These are phyloP conservation scores for Fusarium nanum DNA, from an alignment of 2,329 filamentous ascomycete species.

Conservation along the genomic window DNA sequence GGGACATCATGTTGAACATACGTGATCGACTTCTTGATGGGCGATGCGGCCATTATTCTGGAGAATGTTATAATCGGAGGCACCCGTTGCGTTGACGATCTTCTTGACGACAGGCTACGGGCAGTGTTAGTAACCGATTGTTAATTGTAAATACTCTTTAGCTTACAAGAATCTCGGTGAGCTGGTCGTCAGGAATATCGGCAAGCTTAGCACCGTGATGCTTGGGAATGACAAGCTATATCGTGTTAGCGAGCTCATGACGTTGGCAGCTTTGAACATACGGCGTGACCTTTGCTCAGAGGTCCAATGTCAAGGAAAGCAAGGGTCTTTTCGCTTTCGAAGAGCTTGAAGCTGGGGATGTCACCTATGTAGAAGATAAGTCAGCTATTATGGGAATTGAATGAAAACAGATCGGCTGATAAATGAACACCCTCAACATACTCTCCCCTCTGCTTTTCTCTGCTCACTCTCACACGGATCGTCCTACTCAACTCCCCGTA, in stretches of 20 bases:
- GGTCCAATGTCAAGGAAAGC: conserved; percentile 98
- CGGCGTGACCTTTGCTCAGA: conserved; percentile 87
- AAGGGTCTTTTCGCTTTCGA: conserved; percentile 91
- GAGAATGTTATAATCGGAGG: conserved; percentile 88
- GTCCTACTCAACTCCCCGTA: neutral
- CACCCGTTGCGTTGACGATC: conserved; percentile 80
- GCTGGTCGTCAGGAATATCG: conserved; percentile 91
- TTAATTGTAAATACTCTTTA: neutral
- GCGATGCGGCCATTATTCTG: conserved; percentile 96
- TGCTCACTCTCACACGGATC: conserved; percentile 1
- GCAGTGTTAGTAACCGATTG: conserved; percentile 6
- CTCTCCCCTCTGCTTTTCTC: conserved; percentile 27
- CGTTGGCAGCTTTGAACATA: conserved; percentile 58
- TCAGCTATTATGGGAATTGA: conserved; percentile 7
- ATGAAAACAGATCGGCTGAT: conserved; percentile 9
- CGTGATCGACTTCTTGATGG: conserved; percentile 93
- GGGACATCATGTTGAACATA: conserved; percentile 58
- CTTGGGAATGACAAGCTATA: conserved; percentile 94
- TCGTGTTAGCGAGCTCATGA: conserved; percentile 12
- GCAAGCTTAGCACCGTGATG: conserved; percentile 90
- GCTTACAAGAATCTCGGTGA: conserved; percentile 82
- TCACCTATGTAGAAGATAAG: conserved; percentile 70
- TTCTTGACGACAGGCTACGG: conserved; percentile 75
- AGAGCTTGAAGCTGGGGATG: conserved; percentile 96
- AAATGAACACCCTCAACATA: conserved; percentile 28